Conservation (phyloP, 352 stramenopile species). For the Hyaloperonospora brassicae region DNA sequence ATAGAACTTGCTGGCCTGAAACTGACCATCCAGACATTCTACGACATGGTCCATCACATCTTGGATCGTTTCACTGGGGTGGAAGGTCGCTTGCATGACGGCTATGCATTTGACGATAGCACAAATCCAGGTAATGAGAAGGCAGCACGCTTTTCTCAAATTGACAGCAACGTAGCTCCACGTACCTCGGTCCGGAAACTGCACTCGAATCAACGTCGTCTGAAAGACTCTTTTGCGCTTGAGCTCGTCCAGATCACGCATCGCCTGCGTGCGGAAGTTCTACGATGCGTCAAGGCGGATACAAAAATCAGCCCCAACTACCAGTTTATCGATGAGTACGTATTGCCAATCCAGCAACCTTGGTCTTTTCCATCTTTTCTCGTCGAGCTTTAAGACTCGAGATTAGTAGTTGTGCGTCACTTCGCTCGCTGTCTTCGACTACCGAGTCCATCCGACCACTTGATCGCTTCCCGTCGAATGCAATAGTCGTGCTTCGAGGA, state of each 20-base stretch:
- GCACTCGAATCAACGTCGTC: slow-evolving; percentile 63
- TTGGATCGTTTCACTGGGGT: slow-evolving; percentile 68
- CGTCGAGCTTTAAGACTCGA: slow-evolving; percentile 66
- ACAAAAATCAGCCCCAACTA: slow-evolving; percentile 6
- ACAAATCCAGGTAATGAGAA: slow-evolving; percentile 1
- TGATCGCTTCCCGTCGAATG: slow-evolving; percentile 21
- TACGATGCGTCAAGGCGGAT: slow-evolving; percentile 19
- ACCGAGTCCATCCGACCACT: slow-evolving; percentile 12
- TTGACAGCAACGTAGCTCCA: background rate
- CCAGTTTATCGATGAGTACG: background rate
- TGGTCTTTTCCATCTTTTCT: slow-evolving; percentile 66
- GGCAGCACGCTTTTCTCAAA: background rate
- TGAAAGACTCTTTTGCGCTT: slow-evolving; percentile 81
- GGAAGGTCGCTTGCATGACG: slow-evolving; percentile 73
- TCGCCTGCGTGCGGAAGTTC: slow-evolving; percentile 81
- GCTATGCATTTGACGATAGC: slow-evolving; percentile 29
- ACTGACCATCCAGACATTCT: slow-evolving; percentile 32
- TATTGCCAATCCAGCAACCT: slow-evolving; percentile 31
- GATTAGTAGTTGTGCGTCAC: slow-evolving; percentile 62
- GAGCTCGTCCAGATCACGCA: slow-evolving; percentile 82
- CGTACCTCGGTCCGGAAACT: slow-evolving; percentile 78
- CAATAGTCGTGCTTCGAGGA: slow-evolving; percentile 53
- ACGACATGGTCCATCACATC: slow-evolving; percentile 62
- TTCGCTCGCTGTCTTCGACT: slow-evolving; percentile 29
- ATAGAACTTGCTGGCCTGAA: slow-evolving; percentile 39